Evolutionary conservation across 495 filamentous ascomycete genomes (phyloP).

Genomic region (Tetracladium setigerum): DNA sequence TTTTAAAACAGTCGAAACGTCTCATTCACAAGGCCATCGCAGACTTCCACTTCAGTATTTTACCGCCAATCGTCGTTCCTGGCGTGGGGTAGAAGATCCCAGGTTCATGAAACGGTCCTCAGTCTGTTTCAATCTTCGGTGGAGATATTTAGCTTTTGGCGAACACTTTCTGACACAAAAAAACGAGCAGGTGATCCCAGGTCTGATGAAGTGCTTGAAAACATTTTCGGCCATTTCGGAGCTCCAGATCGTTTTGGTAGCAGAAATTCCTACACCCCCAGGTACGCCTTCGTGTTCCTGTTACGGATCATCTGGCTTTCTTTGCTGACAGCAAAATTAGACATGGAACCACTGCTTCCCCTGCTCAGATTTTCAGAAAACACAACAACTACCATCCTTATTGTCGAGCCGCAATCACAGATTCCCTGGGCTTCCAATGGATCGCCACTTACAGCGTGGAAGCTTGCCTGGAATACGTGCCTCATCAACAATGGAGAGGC

Average conservation of each 20-base stretch:
- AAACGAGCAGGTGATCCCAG: constrained; percentile 2
- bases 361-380: constrained; percentile 1
- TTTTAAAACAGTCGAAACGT: too few relatives aligned
- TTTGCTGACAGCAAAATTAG: background rate
- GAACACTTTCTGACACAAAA: too few relatives aligned
- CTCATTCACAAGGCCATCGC: too few relatives aligned
- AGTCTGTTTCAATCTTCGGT: too few relatives aligned
- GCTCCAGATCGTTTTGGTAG: constrained; percentile 1
- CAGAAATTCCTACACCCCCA: constrained; percentile 1
- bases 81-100: too few relatives aligned
- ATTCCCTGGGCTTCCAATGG: too few relatives aligned
- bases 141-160: too few relatives aligned
- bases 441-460: constrained; percentile 1
- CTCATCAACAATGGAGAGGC: background rate
- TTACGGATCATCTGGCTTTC: too few relatives aligned
- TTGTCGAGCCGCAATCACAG: background rate
- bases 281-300: too few relatives aligned
- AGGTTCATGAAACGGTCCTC: too few relatives aligned
- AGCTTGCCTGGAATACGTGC: constrained; percentile 4
- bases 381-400: background rate
- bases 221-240: background rate
- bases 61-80: too few relatives aligned
- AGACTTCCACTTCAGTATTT: too few relatives aligned
- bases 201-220: constrained; percentile 1
- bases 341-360: constrained; percentile 7